Base-by-base conservation (phyloP, 208 protist species). In the Lotmaria passim region DNA sequence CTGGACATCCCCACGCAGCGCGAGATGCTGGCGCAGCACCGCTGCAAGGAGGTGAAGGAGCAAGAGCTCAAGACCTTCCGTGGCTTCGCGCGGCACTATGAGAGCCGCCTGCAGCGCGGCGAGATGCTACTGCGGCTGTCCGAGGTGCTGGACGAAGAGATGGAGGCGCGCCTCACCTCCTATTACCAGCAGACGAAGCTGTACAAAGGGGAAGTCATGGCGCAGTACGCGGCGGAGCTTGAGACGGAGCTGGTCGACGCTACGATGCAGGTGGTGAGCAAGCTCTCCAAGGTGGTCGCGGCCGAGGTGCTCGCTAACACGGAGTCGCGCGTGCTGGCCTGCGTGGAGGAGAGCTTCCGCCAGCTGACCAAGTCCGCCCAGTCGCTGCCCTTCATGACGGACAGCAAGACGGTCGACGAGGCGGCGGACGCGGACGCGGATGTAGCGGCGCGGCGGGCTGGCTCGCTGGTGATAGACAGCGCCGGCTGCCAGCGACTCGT, bases 1-100 rank as follows among this genome's bases (percentile, higher is more conserved):
- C 85, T 99, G 24, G 95, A 99, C 75, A 91, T 99, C 56, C 98
- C 98, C 11, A 94, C 93, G 10, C 96, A 99, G 76, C 93, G 96
- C 53, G 96, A 99, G 64, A 97, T 99, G 96, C 76, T 99, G 14
- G 97, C 98, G 43, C 84, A 87, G 51, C 97, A 96, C 69, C 85
- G 98, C 30, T 99, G 97, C 83, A 90, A 90, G 47, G 94, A 98
- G 60, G 84, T 93, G 47, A 87, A 81, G 48, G 76, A 89, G 28
- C 56, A 76, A 63, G 75, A 84, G 50, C 69, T 89, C 24, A 39
- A 61, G 7, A 62, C 53, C 8, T 98, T 98, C 69, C 55, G 51
- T 12, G 44, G 38, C 4, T 83, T 85, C 11, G 69, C 90, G 26
- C 79, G 59, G 30, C 73, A 72, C 19, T 86, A 86, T 59, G 73